phyloP scores from a whole-genome alignment of 805 yeast species.

The Candida rishiriensis region DNA sequence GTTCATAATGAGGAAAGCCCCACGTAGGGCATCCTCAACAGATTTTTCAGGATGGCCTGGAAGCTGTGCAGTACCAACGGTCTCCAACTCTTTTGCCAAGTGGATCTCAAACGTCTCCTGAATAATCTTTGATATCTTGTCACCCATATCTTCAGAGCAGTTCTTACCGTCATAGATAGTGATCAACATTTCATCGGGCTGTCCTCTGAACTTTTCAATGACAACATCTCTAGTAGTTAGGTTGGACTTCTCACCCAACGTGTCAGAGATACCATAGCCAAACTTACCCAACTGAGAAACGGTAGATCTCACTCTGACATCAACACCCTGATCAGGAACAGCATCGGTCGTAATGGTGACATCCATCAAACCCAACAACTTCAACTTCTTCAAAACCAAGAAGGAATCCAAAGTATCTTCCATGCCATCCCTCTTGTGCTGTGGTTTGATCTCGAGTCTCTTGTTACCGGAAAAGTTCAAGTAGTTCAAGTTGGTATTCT shows the following conservation, averaged over 20 bases:
- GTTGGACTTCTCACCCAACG: conserved; percentile 61
- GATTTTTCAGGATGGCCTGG: conserved; percentile 40
- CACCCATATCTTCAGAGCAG: conserved; percentile 51
- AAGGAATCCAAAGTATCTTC: conserved; percentile 67
- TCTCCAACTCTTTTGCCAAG: conserved; percentile 62
- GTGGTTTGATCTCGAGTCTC: conserved; percentile 80
- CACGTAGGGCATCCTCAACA: conserved; percentile 71
- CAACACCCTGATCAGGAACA: conserved; percentile 82
- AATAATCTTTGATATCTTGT: conserved; percentile 63
- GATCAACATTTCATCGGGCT: conserved; percentile 72
- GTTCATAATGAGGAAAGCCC: conserved; percentile 75
- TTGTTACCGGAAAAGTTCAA: conserved; percentile 91
- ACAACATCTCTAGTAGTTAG: conserved; percentile 81
- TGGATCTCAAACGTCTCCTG: conserved; percentile 67
- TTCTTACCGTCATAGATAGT: conserved; percentile 84
- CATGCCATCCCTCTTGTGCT: conserved; percentile 49
- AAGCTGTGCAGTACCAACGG: conserved; percentile 29
- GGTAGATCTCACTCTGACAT: conserved; percentile 84
- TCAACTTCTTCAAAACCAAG: conserved; percentile 57
- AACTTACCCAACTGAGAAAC: conserved; percentile 72
- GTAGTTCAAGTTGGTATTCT: conserved; percentile 68
- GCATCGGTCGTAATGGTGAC: conserved; percentile 85
- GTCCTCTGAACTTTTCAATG: conserved; percentile 81
- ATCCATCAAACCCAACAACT: conserved; percentile 85
- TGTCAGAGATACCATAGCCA: conserved; percentile 90